phyloP scores from a whole-genome alignment of 768 basidiomycete genomes.

The Lentinula aciculospora region DNA sequence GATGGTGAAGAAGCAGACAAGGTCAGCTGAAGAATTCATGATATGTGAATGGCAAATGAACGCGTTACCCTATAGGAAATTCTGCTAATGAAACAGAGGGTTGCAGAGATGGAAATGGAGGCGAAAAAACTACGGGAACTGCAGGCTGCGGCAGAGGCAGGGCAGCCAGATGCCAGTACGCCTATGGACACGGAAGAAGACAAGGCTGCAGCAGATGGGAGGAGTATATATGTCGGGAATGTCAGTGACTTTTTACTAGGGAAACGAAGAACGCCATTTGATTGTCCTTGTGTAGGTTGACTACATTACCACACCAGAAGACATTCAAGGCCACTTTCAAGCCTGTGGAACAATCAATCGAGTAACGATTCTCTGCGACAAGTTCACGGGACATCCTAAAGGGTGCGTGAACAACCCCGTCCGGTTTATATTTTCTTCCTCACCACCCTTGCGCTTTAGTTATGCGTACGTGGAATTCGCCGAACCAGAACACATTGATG shows the following conservation, averaged over 20 bases:
- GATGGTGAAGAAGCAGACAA: conserved; percentile 64
- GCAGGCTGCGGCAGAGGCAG: conserved; percentile 70
- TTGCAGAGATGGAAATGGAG: conserved; percentile 91
- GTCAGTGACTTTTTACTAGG: conserved; percentile 42
- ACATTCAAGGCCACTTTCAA: conserved; percentile 96
- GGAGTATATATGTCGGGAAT: conserved; percentile 96
- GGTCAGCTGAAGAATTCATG: conserved; percentile 23
- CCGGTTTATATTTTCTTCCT: neutral
- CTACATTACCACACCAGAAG: conserved; percentile 95
- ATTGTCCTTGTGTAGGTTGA: conserved; percentile 64
- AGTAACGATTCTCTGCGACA: conserved; percentile 98
- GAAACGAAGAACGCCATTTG: conserved; percentile 4
- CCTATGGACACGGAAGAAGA: conserved; percentile 84
- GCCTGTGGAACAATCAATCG: conserved; percentile 98
- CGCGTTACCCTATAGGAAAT: conserved; percentile 57
- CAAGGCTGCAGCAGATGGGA: conserved; percentile 67
- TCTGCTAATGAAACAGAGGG: conserved; percentile 84
- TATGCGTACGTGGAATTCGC: conserved; percentile 99
- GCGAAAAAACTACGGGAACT: conserved; percentile 84
- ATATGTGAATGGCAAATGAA: conserved; percentile 5
- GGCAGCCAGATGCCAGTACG: conserved; percentile 35
- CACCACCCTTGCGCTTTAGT: conserved; percentile 32
- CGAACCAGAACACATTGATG: conserved; percentile 85
- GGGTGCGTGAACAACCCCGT: conserved; percentile 51
- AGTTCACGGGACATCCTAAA: conserved; percentile 99